These are phyloP conservation scores for Candida montana DNA, from an alignment of 805 yeast genomes.

Conservation along the genomic window DNA sequence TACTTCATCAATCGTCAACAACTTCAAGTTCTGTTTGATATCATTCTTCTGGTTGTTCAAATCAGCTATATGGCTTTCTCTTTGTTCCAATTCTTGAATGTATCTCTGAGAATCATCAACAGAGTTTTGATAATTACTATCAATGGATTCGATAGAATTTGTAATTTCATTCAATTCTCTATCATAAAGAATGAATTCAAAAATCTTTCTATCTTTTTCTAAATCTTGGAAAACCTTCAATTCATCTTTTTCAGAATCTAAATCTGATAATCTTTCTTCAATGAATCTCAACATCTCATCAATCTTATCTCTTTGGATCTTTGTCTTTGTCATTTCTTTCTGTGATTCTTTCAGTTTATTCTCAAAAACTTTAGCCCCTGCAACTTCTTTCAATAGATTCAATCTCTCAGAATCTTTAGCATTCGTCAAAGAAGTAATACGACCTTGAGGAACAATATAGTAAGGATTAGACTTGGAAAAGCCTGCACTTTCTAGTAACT, in stretches of 20 bases:
- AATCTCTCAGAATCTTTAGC: slow-evolving; percentile 84
- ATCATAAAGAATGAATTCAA: slow-evolving; percentile 69
- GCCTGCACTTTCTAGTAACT: slow-evolving; percentile 85
- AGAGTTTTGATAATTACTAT: slow-evolving; percentile 46
- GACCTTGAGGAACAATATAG: slow-evolving; percentile 96
- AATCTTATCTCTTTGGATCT: slow-evolving; percentile 62
- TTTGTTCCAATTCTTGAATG: slow-evolving; percentile 50
- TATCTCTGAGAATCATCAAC: slow-evolving; percentile 49
- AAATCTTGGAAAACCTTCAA: slow-evolving; percentile 61
- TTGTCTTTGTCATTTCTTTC: slow-evolving; percentile 73
- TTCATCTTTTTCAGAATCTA: slow-evolving; percentile 76
- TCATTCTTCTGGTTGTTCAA: slow-evolving; percentile 41
- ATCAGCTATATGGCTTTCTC: slow-evolving; percentile 48
- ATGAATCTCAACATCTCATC: slow-evolving; percentile 68
- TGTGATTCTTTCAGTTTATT: slow-evolving; percentile 69
- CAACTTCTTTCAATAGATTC: slow-evolving; percentile 78
- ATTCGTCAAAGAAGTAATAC: slow-evolving; percentile 81
- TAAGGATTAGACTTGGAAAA: slow-evolving; percentile 87
- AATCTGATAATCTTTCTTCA: slow-evolving; percentile 66
- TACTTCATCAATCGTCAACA: slow-evolving; percentile 50
- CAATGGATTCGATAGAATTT: slow-evolving; percentile 54
- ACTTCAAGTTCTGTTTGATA: slow-evolving; percentile 42
- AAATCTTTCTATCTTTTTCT: slow-evolving; percentile 61
- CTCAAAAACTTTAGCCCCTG: slow-evolving; percentile 93
- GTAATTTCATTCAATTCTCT: slow-evolving; percentile 65